Percentiles rank a stretch among this genome's conserved stretches.
phyloP scores from a whole-genome alignment of 2,329 filamentous ascomycete species.

The Purpureocillium lavendulum region DNA sequence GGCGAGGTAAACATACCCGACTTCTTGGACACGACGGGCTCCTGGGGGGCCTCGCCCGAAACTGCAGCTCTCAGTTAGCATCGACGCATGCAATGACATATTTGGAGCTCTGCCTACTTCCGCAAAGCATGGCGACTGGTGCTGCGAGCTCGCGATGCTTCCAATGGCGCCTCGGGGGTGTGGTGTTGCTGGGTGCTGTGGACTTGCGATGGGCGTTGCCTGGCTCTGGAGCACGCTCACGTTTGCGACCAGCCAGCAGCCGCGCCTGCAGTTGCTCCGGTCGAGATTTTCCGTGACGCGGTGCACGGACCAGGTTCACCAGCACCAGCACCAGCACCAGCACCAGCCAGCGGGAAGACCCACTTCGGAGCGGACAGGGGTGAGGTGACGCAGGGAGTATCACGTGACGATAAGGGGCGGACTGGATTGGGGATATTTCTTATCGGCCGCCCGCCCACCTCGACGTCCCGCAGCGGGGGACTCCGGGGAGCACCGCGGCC shows the following conservation, averaged over 20 bases:
- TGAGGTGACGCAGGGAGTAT: no score
- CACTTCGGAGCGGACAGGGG: no score
- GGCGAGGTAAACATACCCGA: conserved; percentile 54
- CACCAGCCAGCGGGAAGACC: not conserved
- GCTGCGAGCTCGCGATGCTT: conserved; percentile 12
- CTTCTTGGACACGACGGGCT: conserved; percentile 90
- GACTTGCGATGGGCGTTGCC: not conserved
- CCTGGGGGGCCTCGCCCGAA: conserved; percentile 91
- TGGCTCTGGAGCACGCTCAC: not conserved
- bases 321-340: not conserved
- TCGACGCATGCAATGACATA: no score
- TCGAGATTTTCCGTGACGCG: conserved; percentile 14
- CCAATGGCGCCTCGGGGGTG: conserved; percentile 10
- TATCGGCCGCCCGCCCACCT: no score
- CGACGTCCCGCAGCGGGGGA: conserved; percentile 10
- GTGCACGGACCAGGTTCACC: not conserved
- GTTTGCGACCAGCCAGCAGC: conserved; percentile 1
- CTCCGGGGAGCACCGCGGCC: conserved; percentile 10
- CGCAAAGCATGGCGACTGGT: conserved; percentile 36
- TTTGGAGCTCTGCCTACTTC: conserved; percentile 26
- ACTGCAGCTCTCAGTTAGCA: conserved; percentile 43
- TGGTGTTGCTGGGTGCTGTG: not conserved
- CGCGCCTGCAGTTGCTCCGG: conserved; percentile 2
- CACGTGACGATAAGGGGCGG: conserved; percentile 1
- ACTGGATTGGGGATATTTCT: no score